Evolutionary conservation across 2,329 filamentous ascomycete genomes (phyloP), one percentile per base, ranked within the genome.

Genomic region (Penicillium sumatraense): DNA sequence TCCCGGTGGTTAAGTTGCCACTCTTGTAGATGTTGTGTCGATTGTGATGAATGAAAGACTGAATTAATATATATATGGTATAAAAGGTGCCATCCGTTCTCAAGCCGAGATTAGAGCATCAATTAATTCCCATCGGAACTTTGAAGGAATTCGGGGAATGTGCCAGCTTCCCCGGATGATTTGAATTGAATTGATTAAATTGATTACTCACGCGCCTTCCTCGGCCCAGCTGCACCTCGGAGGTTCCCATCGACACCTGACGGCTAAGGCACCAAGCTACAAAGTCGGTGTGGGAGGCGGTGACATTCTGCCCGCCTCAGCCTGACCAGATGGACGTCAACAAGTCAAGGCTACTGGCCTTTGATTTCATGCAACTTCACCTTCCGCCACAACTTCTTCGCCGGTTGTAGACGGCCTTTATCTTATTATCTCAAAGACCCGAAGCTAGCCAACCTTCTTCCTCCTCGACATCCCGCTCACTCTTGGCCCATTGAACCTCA

Each of bases 21-120:
- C n/a, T n/a, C n/a, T n/a, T n/a, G n/a, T n/a, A n/a, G n/a, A n/a
- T n/a, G n/a, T n/a, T n/a, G n/a, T n/a, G n/a, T n/a, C n/a, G n/a
- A n/a, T n/a, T n/a, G n/a, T n/a, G n/a, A n/a, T n/a, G n/a, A n/a
- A n/a, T n/a, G n/a, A n/a, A n/a, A n/a, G n/a, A n/a, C n/a, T n/a
- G n/a, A n/a, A n/a, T n/a, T n/a, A n/a, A n/a, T n/a, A n/a, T n/a
- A n/a, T n/a, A n/a, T n/a, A n/a, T n/a, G n/a, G n/a, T n/a, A n/a
- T n/a, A n/a, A n/a, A n/a, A n/a, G n/a, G n/a, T n/a, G n/a, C n/a
- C n/a, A n/a, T n/a, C 21, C 26, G 3, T 40, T 1, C 13, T 26
- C 11, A 24, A 45, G 42, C 42, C 42, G 42, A 46, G 42, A 46
- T 46, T 46, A 31, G 7, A 21, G 42, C 9, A 46, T 46, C 42